Evolutionary conservation across 2,329 filamentous ascomycete genomes (phyloP).

Genomic region (Botryotinia calthae): DNA sequence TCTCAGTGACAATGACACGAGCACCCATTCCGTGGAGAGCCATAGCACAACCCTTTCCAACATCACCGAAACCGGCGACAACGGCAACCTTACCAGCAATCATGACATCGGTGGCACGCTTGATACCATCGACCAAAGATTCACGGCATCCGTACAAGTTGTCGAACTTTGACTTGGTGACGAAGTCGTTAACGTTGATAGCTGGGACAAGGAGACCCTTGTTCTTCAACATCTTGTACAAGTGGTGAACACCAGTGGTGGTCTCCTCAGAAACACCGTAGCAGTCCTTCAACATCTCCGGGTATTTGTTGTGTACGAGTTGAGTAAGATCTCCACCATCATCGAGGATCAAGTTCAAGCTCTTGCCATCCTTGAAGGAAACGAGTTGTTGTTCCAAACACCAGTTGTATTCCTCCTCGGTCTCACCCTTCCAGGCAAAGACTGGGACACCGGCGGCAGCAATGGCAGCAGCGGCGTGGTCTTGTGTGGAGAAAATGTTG

Average conservation of each 20-base stretch:
- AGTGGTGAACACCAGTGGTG: conserved; percentile 98
- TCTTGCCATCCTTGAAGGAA: conserved; percentile 95
- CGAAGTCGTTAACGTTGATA: conserved; percentile 99
- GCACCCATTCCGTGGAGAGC: conserved; percentile 97
- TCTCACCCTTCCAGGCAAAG: conserved; percentile 76
- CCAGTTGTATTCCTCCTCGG: conserved; percentile 99
- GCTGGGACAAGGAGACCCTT: conserved; percentile 85
- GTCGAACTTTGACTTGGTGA: conserved; percentile 99
- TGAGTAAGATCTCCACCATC: conserved; percentile 96
- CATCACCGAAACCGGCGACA: conserved; percentile 97
- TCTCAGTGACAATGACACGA: conserved; percentile 91
- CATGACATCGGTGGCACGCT: conserved; percentile 99
- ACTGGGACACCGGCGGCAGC: conserved; percentile 79
- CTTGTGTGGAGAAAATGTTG: conserved; percentile 99
- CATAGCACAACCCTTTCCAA: conserved; percentile 97
- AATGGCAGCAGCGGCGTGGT: conserved; percentile 97
- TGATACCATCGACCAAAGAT: conserved; percentile 98
- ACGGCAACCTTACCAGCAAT: conserved; percentile 98
- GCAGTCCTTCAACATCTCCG: conserved; percentile 97
- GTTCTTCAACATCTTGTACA: conserved; percentile 97
- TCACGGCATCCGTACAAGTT: conserved; percentile 99
- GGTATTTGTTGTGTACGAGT: conserved; percentile 97
- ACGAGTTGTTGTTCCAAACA: conserved; percentile 97
- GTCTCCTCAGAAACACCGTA: conserved; percentile 99
- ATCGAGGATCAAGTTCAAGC: conserved; percentile 98